Evolutionary conservation across 139 green algal genomes (phyloP), one percentile per base, ranked within the genome.

Genomic region (Chlamydomonas sp.): DNA sequence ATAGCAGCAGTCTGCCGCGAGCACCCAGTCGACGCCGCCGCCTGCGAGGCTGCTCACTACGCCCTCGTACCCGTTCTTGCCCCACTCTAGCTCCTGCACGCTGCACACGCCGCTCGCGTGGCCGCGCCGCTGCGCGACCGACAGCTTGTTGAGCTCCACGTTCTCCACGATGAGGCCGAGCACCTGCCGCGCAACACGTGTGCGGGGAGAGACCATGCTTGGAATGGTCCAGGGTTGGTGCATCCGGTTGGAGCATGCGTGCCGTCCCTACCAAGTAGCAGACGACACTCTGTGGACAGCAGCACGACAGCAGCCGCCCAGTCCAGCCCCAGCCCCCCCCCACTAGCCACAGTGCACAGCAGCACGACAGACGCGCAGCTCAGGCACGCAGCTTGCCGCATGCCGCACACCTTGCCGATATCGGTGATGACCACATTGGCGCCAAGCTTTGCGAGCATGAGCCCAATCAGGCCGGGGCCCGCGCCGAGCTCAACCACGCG

Each of bases 361-460:
- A n/a, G n/a, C n/a, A n/a, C n/a, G n/a, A n/a, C n/a, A n/a, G n/a
- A n/a, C n/a, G n/a, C n/a, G n/a, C n/a, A n/a, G n/a, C n/a, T n/a
- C n/a, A n/a, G n/a, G n/a, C n/a, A n/a, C n/a, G n/a, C n/a, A n/a
- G n/a, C n/a, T n/a, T n/a, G n/a, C n/a, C n/a, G n/a, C 31, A 87
- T 67, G 1, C 65, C 69, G 73, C 82, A 49, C 54, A 87, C 73
- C 26, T 69, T 69, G 13, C 29, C 61, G 20, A 78, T 86, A 58
- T 86, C 81, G 50, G 81, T 86, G n/a, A 86, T 74, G 39, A 78
- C 24, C 67, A 84, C 78, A 20, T 76, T 77, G 2, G 78, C 81
- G 0, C 78, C 81, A 59, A 87, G 61, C 67, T 79, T 83, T 22
- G 78, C 81, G 24, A 79, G 22, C 67, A 84, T 26, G 29, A 87